phyloP scores from a whole-genome alignment of 116 monocot species.

The Trichopus zeylanicus region DNA sequence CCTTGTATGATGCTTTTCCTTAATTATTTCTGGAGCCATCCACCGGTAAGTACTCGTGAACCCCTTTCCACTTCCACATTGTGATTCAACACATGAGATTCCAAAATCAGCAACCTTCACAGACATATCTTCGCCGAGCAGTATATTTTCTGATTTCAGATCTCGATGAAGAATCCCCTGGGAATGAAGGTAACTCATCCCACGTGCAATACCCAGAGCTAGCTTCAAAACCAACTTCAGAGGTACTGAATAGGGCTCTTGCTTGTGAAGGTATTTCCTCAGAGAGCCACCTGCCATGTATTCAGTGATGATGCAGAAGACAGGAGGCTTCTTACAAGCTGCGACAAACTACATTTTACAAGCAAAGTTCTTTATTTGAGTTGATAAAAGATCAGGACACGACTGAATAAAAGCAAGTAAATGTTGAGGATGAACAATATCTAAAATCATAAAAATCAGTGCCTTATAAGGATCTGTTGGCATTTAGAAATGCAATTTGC shows the following conservation, averaged over 20 bases:
- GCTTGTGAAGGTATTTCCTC: conserved; percentile 82
- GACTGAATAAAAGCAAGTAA: not conserved
- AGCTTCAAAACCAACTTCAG: conserved; percentile 58
- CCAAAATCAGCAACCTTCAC: conserved; percentile 99
- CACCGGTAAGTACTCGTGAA: conserved; percentile 88
- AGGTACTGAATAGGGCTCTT: conserved; percentile 71
- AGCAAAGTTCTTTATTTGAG: conserved; percentile 3
- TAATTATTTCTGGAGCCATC: conserved; percentile 99
- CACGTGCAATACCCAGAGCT: conserved; percentile 74
- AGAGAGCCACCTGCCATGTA: conserved; percentile 87
- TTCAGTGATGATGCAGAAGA: conserved; percentile 96
- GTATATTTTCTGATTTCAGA: conserved; percentile 91
- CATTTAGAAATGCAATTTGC: too few species aligned
- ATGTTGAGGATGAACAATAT: too few species aligned
- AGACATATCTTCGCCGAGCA: conserved; percentile 71
- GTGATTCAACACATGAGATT: conserved; percentile 86
- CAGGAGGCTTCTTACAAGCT: conserved; percentile 93
- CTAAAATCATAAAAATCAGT: too few species aligned
- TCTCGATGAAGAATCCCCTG: conserved; percentile 91
- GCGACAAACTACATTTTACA: conserved; percentile 74
- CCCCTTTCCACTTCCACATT: conserved; percentile 68
- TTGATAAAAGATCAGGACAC: not conserved
- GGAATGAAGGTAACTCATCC: conserved; percentile 90
- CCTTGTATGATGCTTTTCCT: conserved; percentile 81
- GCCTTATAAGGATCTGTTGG: too few species aligned